phyloP scores from a whole-genome alignment of 2,329 filamentous ascomycete species.

The Aspergillus japonicus region DNA sequence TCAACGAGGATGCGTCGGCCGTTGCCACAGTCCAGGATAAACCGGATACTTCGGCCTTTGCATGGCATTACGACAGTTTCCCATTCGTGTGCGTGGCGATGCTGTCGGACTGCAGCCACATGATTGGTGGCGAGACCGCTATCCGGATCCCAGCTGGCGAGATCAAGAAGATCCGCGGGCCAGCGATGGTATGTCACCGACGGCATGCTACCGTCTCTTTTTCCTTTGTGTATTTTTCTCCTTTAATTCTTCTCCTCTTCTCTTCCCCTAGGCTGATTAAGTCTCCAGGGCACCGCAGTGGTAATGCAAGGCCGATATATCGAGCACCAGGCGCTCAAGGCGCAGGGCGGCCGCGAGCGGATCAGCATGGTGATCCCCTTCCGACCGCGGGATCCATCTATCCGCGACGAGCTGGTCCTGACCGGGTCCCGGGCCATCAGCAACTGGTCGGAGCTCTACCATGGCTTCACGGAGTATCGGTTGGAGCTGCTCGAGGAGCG shows the following conservation, averaged over 20 bases:
- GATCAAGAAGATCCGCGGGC: conserved; percentile 1
- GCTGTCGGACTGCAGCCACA: conserved; percentile 60
- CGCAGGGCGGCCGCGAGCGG: neutral
- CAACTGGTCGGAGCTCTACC: neutral
- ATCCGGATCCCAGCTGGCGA: neutral
- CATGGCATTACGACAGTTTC: conserved; percentile 52
- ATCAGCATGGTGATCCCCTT: conserved; percentile 4
- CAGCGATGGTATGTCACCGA: neutral
- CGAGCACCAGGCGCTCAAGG: conserved; percentile 1
- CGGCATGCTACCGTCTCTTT: too few species aligned
- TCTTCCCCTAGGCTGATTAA: too few species aligned
- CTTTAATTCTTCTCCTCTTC: too few species aligned
- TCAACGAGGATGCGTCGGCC: conserved; percentile 18
- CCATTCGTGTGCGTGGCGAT: conserved; percentile 66
- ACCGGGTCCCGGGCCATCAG: neutral
- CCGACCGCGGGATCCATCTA: neutral
- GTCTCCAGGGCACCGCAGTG: neutral
- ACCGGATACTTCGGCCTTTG: neutral
- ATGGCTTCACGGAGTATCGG: neutral
- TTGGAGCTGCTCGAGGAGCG: neutral
- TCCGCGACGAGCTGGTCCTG: neutral
- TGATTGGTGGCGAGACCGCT: conserved; percentile 61
- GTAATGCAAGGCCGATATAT: conserved; percentile 7
- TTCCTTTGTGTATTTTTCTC: too few species aligned
- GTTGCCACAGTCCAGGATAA: too few species aligned